phyloP scores from a whole-genome alignment of 2,329 filamentous ascomycete species.

The Grosmannia clavigera region DNA sequence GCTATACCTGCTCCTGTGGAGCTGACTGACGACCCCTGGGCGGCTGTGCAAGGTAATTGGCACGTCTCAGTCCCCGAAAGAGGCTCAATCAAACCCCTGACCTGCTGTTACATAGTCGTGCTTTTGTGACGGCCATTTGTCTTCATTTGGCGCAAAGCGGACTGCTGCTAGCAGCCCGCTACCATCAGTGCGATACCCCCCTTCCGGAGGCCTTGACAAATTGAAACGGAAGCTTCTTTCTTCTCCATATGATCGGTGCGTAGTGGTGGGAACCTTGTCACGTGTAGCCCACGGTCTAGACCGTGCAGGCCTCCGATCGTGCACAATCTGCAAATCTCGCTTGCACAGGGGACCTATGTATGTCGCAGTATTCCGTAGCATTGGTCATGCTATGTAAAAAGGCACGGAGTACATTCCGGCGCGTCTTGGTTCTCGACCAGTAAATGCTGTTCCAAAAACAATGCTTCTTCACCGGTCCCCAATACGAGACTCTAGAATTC shows the following conservation, averaged over 20 bases:
- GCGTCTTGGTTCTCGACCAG: not conserved
- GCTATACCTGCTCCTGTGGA: not conserved
- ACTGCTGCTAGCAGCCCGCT: not conserved
- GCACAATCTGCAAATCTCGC: not conserved
- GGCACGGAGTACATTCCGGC: not conserved
- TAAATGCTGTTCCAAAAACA: too few species aligned
- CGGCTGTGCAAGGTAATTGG: not conserved
- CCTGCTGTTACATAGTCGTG: not conserved
- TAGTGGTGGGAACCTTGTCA: not conserved
- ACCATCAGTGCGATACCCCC: not conserved
- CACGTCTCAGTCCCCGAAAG: not conserved
- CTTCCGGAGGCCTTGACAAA: not conserved
- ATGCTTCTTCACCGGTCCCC: too few species aligned
- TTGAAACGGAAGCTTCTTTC: not conserved
- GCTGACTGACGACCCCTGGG: not conserved
- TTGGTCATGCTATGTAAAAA: too few species aligned
- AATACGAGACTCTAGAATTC: not conserved
- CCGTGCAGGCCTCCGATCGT: not conserved
- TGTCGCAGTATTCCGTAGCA: not conserved
- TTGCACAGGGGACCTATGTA: not conserved
- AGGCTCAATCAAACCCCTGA: slow-evolving; percentile 2
- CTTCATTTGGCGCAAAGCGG: not conserved
- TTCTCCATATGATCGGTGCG: not conserved
- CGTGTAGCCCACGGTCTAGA: not conserved
- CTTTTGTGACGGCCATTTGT: not conserved